Conservation (phyloP, 2,329 filamentous ascomycete species). For the Aspergillus oerlinghausenensis region DNA sequence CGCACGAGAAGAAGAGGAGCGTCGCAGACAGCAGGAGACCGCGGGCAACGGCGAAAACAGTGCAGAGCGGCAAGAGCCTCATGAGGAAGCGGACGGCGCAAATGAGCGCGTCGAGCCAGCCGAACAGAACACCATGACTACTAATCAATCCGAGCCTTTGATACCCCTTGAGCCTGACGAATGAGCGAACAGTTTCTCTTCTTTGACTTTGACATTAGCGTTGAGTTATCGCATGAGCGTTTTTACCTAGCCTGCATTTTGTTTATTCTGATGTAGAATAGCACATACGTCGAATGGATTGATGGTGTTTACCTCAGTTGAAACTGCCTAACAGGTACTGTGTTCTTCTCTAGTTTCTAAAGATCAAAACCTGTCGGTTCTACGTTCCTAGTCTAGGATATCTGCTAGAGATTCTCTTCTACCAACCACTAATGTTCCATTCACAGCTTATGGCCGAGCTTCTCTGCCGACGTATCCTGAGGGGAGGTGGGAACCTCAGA, state of each 20-base stretch:
- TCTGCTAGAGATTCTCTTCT: not conserved
- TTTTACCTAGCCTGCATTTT: not conserved
- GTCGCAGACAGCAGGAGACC: constrained; percentile 18
- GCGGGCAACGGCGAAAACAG: constrained; percentile 7
- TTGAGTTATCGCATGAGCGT: not conserved
- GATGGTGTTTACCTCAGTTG: not conserved
- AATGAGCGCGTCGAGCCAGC: not conserved
- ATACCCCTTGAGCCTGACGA: constrained; percentile 10
- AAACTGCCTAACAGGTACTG: not conserved
- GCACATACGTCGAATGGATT: not conserved
- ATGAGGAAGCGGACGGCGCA: constrained; percentile 1
- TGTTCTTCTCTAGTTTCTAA: not conserved
- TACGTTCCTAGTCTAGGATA: not conserved
- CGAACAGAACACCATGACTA: not conserved
- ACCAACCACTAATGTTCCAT: not conserved
- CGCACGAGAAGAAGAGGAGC: constrained; percentile 22
- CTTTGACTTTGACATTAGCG: not conserved
- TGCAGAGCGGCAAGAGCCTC: constrained; percentile 8
- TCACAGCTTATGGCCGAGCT: constrained; percentile 19
- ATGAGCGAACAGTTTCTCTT: not conserved
- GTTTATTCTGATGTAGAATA: not conserved
- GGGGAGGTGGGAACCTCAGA: constrained; percentile 14
- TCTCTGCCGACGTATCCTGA: constrained; percentile 1
- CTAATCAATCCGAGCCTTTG: constrained; percentile 1
- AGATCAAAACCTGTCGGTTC: not conserved